A percentile compares a stretch with the other conserved stretches of the same genome.
phyloP scores from a whole-genome alignment of 768 basidiomycete genomes.

The Hortiboletus campestris region DNA sequence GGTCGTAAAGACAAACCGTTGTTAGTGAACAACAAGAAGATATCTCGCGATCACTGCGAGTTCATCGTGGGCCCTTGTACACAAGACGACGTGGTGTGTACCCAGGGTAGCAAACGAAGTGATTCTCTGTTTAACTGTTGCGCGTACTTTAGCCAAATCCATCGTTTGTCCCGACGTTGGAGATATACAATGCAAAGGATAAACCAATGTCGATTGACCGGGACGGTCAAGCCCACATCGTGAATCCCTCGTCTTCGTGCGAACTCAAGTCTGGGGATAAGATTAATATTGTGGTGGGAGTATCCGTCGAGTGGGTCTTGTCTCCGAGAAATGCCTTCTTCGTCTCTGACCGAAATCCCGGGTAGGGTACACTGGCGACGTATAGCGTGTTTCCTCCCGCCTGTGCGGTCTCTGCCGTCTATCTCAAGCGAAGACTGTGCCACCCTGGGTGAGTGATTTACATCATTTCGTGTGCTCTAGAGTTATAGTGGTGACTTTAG shows the following conservation, averaged over 20 bases:
- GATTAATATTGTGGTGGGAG: constrained; percentile 43
- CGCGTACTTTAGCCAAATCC: constrained; percentile 62
- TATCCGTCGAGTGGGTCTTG: constrained; percentile 45
- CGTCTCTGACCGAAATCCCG: neutral
- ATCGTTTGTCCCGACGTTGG: no score
- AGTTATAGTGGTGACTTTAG: constrained; percentile 23
- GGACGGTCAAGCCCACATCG: no score
- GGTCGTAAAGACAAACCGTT: constrained; percentile 58
- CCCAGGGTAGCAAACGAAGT: neutral
- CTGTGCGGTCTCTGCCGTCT: constrained; percentile 34
- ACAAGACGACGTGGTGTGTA: constrained; percentile 53
- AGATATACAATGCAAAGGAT: no score
- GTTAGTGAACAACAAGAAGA: constrained; percentile 55
- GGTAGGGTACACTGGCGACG: constrained; percentile 51
- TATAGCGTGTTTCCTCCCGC: constrained; percentile 47
- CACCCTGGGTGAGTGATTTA: constrained; percentile 48
- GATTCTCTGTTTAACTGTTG: neutral
- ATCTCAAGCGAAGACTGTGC: constrained; percentile 45
- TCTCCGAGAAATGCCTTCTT: neutral
- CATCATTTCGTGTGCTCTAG: neutral
- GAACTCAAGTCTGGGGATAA: constrained; percentile 55
- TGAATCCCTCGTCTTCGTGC: constrained; percentile 33
- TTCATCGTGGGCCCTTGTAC: constrained; percentile 55
- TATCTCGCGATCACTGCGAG: constrained; percentile 61
- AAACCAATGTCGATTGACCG: no score